phyloP scores from a whole-genome alignment of 164 flowering plant genomes.

The Piper longum region DNA sequence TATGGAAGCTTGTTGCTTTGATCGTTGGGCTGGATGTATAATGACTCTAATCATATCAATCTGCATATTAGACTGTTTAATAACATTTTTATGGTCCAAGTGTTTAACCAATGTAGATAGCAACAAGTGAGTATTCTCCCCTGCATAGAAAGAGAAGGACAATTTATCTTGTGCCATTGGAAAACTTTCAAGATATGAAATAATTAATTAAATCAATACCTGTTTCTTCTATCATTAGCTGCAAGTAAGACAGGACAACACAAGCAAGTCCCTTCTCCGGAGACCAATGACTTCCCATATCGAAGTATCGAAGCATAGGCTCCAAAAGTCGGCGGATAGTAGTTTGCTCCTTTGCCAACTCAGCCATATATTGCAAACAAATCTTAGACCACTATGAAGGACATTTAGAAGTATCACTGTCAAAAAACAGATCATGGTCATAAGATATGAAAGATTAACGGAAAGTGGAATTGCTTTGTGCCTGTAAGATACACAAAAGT shows the following conservation, averaged over 20 bases:
- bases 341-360: slow-evolving; percentile 63
- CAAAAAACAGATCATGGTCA: slow-evolving; percentile 4
- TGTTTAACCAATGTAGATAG: slow-evolving; percentile 74
- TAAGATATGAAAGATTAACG: neutral
- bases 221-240: slow-evolving; percentile 51
- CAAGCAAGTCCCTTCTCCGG: slow-evolving; percentile 49
- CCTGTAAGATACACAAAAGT: too few species aligned
- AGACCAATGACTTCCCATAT: slow-evolving; percentile 62
- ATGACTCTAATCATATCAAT: slow-evolving; percentile 37
- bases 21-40: slow-evolving; percentile 35
- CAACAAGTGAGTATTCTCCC: slow-evolving; percentile 50
- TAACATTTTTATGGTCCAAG: slow-evolving; percentile 71
- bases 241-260: slow-evolving; percentile 51
- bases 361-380: slow-evolving; percentile 67
- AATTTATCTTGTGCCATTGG: neutral
- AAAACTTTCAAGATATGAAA: neutral
- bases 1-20: slow-evolving; percentile 43
- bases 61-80: slow-evolving; percentile 42
- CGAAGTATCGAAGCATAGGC: slow-evolving; percentile 63
- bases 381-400: slow-evolving; percentile 78
- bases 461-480: too few species aligned
- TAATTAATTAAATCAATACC: slow-evolving; percentile 22
- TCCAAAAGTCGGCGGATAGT: slow-evolving; percentile 78
- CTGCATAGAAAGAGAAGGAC: slow-evolving; percentile 19
- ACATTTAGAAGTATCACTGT: slow-evolving; percentile 46